phyloP scores from a whole-genome alignment of 441 rosid species.

The Jatropha podagrica region DNA sequence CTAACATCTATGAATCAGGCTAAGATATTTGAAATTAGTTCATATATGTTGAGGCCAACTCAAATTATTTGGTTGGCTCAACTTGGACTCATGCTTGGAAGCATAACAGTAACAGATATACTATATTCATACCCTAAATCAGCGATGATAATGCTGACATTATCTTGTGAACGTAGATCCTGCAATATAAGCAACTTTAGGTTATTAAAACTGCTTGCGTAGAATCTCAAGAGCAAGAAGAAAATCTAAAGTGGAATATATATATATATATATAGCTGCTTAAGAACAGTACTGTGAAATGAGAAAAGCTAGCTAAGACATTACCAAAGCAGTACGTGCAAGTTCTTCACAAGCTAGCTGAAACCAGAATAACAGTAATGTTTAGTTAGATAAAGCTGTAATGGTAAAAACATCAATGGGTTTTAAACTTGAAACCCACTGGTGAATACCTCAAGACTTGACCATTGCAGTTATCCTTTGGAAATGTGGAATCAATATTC shows the following conservation, averaged over 20 bases:
- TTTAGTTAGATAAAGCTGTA: conserved; percentile 1
- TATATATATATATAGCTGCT: neutral
- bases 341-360: conserved; percentile 93
- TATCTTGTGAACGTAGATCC: conserved; percentile 83
- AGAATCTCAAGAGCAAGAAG: neutral
- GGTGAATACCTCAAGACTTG: too few species aligned
- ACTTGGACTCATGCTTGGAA: neutral
- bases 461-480: too few species aligned
- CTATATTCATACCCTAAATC: conserved; percentile 70
- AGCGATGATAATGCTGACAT: conserved; percentile 78
- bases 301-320: conserved; percentile 5
- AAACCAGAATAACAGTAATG: conserved; percentile 25
- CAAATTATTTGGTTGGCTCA: neutral
- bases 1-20: too few species aligned
- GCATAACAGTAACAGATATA: neutral
- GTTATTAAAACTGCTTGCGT: conserved; percentile 1
- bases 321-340: conserved; percentile 76
- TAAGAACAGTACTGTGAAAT: neutral
- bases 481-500: too few species aligned
- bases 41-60: neutral
- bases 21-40: neutral
- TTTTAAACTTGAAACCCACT: neutral
- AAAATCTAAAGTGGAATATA: too few species aligned
- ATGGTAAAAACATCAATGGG: neutral
- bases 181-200: conserved; percentile 35